Percentiles rank a stretch among this genome's conserved stretches.
Conservation (phyloP, 345 rosid genomes). For the Lepidium sativum region DNA sequence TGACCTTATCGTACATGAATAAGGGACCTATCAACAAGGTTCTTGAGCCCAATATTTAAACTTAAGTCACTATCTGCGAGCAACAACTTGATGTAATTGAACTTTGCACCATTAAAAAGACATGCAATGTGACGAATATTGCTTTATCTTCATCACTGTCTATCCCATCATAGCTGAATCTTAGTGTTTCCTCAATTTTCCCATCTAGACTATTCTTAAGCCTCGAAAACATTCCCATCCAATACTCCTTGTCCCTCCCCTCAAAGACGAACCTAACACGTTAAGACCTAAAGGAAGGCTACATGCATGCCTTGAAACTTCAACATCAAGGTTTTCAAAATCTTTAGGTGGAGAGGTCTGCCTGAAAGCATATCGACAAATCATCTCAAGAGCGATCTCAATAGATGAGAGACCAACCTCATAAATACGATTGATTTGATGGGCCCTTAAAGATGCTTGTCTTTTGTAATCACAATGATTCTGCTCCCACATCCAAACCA, state of each 20-base stretch:
- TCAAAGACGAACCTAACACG: too few species aligned
- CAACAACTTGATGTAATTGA: background rate
- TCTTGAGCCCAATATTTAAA: background rate
- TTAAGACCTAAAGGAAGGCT: too few species aligned
- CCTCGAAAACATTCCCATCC: too few species aligned
- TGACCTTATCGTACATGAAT: background rate
- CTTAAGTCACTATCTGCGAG: background rate
- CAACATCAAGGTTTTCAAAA: too few species aligned
- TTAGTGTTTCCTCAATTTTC: too few species aligned
- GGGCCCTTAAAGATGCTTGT: background rate
- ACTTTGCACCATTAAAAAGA: background rate
- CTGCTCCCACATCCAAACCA: slow-evolving; percentile 1
- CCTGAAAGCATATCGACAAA: too few species aligned
- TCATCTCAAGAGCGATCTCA: too few species aligned
- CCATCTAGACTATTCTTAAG: too few species aligned
- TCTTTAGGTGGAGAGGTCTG: too few species aligned
- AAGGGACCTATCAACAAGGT: background rate
- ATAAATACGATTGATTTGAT: background rate
- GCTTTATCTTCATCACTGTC: background rate
- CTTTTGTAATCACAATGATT: background rate
- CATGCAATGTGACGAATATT: background rate
- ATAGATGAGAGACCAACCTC: too few species aligned
- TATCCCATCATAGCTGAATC: background rate
- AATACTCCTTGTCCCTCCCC: too few species aligned
- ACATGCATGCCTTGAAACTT: too few species aligned